A percentile compares a stretch with the other conserved stretches of the same genome.
These are phyloP conservation scores for Plenodomus lindquistii DNA, from an alignment of 2,329 filamentous ascomycete species.

Conservation along the genomic window DNA sequence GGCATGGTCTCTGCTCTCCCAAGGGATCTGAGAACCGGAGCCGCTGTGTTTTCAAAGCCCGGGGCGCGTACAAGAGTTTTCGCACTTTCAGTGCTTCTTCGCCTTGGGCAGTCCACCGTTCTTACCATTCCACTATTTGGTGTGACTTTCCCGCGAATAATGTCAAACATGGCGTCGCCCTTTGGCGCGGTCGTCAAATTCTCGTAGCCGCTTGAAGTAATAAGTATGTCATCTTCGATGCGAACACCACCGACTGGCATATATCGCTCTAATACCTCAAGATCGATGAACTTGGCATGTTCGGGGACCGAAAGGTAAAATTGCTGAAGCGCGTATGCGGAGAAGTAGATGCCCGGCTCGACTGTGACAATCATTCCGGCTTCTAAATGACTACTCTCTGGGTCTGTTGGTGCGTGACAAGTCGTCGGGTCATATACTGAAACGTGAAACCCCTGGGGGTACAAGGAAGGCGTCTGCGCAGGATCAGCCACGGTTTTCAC, in stretches of 20 bases:
- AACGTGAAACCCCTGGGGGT: slow-evolving; percentile 36
- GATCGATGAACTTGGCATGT: slow-evolving; percentile 77
- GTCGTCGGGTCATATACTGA: slow-evolving; percentile 36
- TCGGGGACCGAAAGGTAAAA: slow-evolving; percentile 75
- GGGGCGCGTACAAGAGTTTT: slow-evolving; percentile 27
- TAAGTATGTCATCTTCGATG: slow-evolving; percentile 73
- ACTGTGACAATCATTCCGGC: slow-evolving; percentile 61
- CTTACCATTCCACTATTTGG: slow-evolving; percentile 17
- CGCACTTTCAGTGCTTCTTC: slow-evolving; percentile 5
- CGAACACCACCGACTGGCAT: slow-evolving; percentile 80
- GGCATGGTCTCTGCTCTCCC: slow-evolving; percentile 30
- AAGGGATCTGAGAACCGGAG: slow-evolving; percentile 17
- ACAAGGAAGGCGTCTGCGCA: slow-evolving; percentile 33
- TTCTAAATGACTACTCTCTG: slow-evolving; percentile 47
- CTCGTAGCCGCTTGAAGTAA: slow-evolving; percentile 69
- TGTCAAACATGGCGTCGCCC: slow-evolving; percentile 65
- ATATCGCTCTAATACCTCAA: slow-evolving; percentile 72
- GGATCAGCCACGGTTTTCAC: slow-evolving; percentile 10
- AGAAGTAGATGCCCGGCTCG: slow-evolving; percentile 75
- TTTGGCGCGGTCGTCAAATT: slow-evolving; percentile 76
- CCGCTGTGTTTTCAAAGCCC: slow-evolving; percentile 23
- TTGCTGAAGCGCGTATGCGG: slow-evolving; percentile 76
- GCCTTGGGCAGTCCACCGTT: background rate
- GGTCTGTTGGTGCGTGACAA: slow-evolving; percentile 38
- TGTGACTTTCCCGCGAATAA: slow-evolving; percentile 44